phyloP scores from a whole-genome alignment of 2,329 filamentous ascomycete genomes.

The Apiospora rasikravindrae region DNA sequence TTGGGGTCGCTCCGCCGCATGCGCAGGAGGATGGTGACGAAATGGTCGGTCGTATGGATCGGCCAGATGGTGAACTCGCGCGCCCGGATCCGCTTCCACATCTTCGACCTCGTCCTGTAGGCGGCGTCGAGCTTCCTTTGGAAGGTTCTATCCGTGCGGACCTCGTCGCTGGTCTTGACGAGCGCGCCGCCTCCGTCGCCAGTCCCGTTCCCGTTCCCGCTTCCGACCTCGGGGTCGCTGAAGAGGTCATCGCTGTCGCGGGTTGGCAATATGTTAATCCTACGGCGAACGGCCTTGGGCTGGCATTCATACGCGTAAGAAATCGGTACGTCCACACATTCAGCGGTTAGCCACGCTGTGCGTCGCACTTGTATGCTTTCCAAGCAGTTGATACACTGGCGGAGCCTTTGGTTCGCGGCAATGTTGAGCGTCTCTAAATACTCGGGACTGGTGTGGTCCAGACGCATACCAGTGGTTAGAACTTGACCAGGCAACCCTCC shows the following conservation, averaged over 20 bases:
- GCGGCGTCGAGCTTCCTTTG: neutral
- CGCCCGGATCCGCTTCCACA: neutral
- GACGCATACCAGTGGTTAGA: neutral
- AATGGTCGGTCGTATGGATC: neutral
- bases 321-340: neutral
- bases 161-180: neutral
- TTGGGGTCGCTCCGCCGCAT: neutral
- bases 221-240: neutral
- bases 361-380: neutral
- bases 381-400: neutral
- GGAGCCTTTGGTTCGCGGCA: neutral
- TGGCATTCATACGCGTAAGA: neutral
- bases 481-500: neutral
- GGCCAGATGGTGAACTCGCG: conserved; percentile 22
- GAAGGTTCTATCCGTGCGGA: neutral
- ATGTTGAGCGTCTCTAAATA: neutral
- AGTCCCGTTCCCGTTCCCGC: neutral
- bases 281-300: neutral
- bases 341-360: neutral
- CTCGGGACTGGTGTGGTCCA: neutral
- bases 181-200: too few relatives aligned
- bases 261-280: neutral
- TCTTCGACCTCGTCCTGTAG: neutral
- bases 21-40: neutral
- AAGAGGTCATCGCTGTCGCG: neutral